Base-by-base conservation (phyloP, 2,329 filamentous ascomycete species). In the Fusarium sp. region DNA sequence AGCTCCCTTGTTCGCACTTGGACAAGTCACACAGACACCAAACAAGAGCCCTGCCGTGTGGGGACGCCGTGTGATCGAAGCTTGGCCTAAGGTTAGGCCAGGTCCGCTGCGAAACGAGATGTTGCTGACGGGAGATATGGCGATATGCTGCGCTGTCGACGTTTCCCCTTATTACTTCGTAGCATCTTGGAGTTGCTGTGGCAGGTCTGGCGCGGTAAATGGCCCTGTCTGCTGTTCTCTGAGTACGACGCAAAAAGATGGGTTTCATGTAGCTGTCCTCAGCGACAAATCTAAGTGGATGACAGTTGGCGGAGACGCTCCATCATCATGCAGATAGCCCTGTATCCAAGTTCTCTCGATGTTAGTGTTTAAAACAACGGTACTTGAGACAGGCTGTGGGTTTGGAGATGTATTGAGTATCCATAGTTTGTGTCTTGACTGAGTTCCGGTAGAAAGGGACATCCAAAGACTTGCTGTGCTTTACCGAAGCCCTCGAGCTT, bases 21-120 rank as follows among this genome's bases (percentile, higher is more conserved):
- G 44, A 52, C 53, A 68, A 68, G 65, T 68, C 65, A 68, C 65
- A 68, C 65, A 68, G 65, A 68, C 65, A 54, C 56, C 50, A 63
- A 58, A 51, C 35, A 52, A 67, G 46, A 51, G n/a, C 56, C 56
- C 52, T 65, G 52, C 51, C 50, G 35, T 56, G 67, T 70, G 65
- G 67, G 54, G 63, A 61, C 61, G 47, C 61, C 61, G 56, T 70
- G 60, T 70, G 67, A 70, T 70, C 55, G 63, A 70, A 70, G 60
- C 67, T 70, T 70, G 47, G 35, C 47, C 46, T 46, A 51, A 50
- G 32, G 37, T 45, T 61, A 53, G 54, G 45, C 41, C 60, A 62
- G 63, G 35, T 49, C 46, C 55, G 67, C 58, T 64, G 52, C 47
- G 51, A 53, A 69, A 53, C 50, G 49, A 61, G 52, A 57, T 64